phyloP scores from a whole-genome alignment of 1,284 basidiomycete species.

The Moesziomyces antarcticus region DNA sequence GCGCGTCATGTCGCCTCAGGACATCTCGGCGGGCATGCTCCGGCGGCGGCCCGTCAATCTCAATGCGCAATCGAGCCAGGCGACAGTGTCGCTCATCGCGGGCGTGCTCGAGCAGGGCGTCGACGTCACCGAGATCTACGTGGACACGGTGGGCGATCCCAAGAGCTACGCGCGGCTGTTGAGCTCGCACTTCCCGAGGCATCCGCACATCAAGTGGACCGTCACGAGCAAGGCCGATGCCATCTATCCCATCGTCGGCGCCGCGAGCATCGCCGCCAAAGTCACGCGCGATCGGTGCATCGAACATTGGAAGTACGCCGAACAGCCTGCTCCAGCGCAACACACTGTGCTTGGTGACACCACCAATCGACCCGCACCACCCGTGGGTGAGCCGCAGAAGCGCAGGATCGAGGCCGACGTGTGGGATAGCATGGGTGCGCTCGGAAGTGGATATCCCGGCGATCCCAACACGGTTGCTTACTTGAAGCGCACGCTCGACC shows the following conservation, averaged over 20 bases:
- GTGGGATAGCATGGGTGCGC: constrained; percentile 28
- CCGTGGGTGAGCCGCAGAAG: constrained; percentile 14
- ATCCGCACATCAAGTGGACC: constrained; percentile 74
- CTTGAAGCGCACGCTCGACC: constrained; percentile 81
- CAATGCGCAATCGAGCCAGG: constrained; percentile 91
- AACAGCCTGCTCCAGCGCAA: constrained; percentile 39
- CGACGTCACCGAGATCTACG: constrained; percentile 89
- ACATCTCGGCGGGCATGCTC: constrained; percentile 91
- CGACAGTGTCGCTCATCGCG: constrained; percentile 87
- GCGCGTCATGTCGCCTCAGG: constrained; percentile 84
- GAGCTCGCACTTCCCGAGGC: constrained; percentile 50
- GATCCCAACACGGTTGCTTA: constrained; percentile 93
- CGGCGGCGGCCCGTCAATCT: constrained; percentile 84
- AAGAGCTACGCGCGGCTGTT: constrained; percentile 77
- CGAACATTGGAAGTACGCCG: constrained; percentile 78
- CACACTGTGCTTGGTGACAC: constrained; percentile 17
- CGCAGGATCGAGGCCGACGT: constrained; percentile 15
- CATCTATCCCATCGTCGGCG: constrained; percentile 94
- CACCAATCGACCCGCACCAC: constrained; percentile 8
- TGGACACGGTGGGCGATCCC: constrained; percentile 92
- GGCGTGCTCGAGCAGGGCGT: constrained; percentile 84
- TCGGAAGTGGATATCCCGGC: constrained; percentile 63
- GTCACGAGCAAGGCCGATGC: constrained; percentile 94
- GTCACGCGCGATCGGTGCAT: constrained; percentile 92
- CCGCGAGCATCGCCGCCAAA: constrained; percentile 95